phyloP scores from a whole-genome alignment of 495 filamentous ascomycete species.

The Glutinoglossum americanum region DNA sequence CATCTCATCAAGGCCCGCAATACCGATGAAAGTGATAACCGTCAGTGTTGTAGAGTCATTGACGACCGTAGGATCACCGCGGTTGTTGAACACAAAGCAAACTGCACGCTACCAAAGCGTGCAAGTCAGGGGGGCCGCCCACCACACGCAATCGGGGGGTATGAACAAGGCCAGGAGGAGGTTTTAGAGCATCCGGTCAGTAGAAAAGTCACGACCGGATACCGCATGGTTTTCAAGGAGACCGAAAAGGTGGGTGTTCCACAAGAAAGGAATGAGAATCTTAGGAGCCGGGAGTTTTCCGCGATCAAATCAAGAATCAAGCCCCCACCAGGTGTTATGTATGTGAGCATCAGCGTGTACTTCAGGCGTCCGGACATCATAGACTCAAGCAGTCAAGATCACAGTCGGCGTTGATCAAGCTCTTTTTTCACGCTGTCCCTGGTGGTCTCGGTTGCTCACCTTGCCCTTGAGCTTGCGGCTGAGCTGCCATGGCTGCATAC shows the following conservation, averaged over 20 bases:
- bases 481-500: slow-evolving; percentile 32
- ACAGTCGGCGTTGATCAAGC: background rate
- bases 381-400: background rate
- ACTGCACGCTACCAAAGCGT: background rate
- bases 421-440: slow-evolving; percentile 4
- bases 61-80: background rate
- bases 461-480: slow-evolving; percentile 12
- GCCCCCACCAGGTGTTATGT: background rate
- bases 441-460: slow-evolving; percentile 9
- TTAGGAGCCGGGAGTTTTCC: background rate
- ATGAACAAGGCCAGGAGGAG: background rate
- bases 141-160: background rate
- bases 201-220: background rate
- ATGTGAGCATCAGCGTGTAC: background rate
- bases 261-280: background rate
- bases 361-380: background rate
- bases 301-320: background rate
- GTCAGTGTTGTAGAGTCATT: background rate
- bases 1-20: background rate
- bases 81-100: background rate
- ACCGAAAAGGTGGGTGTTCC: background rate
- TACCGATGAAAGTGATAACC: background rate
- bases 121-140: background rate
- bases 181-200: background rate
- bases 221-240: background rate